Base-by-base conservation (phyloP, 73 alveolate species). In the Blepharisma japonicum region DNA sequence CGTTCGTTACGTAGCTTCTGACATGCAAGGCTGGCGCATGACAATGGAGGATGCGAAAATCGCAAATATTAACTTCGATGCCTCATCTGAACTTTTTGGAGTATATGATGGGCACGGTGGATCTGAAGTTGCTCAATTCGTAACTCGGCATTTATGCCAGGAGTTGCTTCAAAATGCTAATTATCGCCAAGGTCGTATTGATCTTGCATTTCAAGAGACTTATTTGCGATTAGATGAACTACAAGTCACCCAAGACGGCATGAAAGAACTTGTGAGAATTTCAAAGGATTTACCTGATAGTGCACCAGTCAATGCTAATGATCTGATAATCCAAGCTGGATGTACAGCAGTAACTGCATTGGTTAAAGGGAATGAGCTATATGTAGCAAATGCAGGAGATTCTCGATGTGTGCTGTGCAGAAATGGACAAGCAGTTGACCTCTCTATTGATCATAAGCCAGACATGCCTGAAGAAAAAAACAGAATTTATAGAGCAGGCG, bases 31-130 rank as follows among this genome's bases (percentile, higher is more conserved):
- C 56, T 84, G 87, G 89, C 56, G 91, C 23, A 89, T 83, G 56
- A 71, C 94, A 25, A 90, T 82, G 97, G 98, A 94, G 83, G 98
- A 94, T 55, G 97, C 97, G 9, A 97, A 94, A 61, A 77, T 94
- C 55, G 71, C 88, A 45, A 77, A 71, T 23, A 55, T 79, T 23
- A 82, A 82, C 61, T 56, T 91, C 67, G 97, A 92, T 3, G 66
- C 32, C 6, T 91, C 78, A 20, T 72, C 86, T 39, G 68, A 90
- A 47, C 81, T 94, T 67, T 96, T 96, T 68, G 99, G 98, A 23
- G 94, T 96, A 14, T 94, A 88, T 83, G 99, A 94, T 79, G 99
- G 99, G 9, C 99, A 94, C 86, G 98, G 99, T 18, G 99, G 99
- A 7, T 32, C 56, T 8, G 98, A 96, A 87, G 98, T 94, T 14